Percentiles rank a stretch among this genome's conserved stretches.
Evolutionary conservation across 73 alveolate species (phyloP).

Genomic region (Symbiodinium pilosum): DNA sequence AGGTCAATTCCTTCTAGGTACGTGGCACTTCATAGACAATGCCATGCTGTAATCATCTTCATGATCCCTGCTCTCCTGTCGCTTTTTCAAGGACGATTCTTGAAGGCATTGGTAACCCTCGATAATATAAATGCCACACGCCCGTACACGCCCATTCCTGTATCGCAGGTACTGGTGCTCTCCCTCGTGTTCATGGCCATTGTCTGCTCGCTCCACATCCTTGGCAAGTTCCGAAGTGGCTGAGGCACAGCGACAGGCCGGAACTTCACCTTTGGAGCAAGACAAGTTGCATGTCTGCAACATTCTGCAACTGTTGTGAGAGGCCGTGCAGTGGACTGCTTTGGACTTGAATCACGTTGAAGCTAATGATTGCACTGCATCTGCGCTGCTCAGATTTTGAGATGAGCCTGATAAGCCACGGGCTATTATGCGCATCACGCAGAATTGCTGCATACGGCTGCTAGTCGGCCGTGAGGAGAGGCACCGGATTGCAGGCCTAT

Average conservation of each 20-base stretch:
- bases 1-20: no score
- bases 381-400: slow-evolving; percentile 22
- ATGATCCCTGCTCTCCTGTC: no score
- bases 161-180: slow-evolving; percentile 88
- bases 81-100: no score
- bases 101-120: no score
- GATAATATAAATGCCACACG: no score
- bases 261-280: background rate
- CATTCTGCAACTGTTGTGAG: background rate
- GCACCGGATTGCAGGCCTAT: slow-evolving; percentile 14
- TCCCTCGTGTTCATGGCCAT: slow-evolving; percentile 95
- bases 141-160: no score
- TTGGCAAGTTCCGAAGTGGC: slow-evolving; percentile 93
- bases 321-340: background rate
- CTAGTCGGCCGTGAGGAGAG: background rate
- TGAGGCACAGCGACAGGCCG: background rate
- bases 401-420: background rate
- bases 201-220: slow-evolving; percentile 86
- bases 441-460: slow-evolving; percentile 15
- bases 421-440: background rate
- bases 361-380: background rate
- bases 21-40: no score
- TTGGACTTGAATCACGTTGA: background rate
- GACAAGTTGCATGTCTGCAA: no score
- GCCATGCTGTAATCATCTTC: no score